Conservation (phyloP, 352 stramenopile species). For the Globisporangium echinulatum region DNA sequence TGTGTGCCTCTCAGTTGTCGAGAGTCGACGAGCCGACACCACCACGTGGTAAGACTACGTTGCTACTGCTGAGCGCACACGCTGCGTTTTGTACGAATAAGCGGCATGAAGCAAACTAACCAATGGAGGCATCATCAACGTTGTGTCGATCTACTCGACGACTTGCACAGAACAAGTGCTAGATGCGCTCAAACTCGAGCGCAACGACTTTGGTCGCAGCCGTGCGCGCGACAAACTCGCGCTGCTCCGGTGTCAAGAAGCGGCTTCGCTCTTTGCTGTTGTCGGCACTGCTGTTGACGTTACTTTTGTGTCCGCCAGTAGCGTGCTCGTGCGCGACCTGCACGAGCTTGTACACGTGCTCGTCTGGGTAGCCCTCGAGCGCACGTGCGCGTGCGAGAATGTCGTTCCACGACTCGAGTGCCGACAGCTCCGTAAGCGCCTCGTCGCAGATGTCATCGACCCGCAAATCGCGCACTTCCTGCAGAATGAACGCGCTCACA, state of each 20-base stretch:
- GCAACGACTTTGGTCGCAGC: slow-evolving; percentile 31
- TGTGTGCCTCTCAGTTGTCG: too few relatives aligned
- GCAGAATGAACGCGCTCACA: slow-evolving; percentile 19
- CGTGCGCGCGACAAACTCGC: slow-evolving; percentile 33
- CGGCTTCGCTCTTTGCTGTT: background rate
- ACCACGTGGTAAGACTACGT: too few relatives aligned
- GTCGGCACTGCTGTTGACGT: too few relatives aligned
- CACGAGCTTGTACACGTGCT: slow-evolving; percentile 66
- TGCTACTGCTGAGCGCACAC: too few relatives aligned
- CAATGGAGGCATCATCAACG: background rate
- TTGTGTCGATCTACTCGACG: background rate
- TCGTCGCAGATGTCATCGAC: slow-evolving; percentile 21
- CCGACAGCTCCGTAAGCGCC: slow-evolving; percentile 9
- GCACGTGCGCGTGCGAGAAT: slow-evolving; percentile 27
- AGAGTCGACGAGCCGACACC: background rate
- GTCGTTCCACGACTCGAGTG: slow-evolving; percentile 31
- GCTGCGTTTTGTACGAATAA: too few relatives aligned
- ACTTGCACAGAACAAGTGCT: background rate
- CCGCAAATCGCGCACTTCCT: slow-evolving; percentile 23
- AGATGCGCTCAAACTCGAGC: slow-evolving; percentile 4
- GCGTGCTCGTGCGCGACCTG: slow-evolving; percentile 39
- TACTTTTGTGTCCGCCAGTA: background rate
- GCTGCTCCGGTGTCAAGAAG: slow-evolving; percentile 28
- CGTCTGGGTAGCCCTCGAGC: slow-evolving; percentile 31
- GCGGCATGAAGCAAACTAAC: background rate